A percentile compares a stretch with the other conserved stretches of the same genome.
phyloP scores from a whole-genome alignment of 1,139 yeast species.

The Cylindricascospora bacillispora region DNA sequence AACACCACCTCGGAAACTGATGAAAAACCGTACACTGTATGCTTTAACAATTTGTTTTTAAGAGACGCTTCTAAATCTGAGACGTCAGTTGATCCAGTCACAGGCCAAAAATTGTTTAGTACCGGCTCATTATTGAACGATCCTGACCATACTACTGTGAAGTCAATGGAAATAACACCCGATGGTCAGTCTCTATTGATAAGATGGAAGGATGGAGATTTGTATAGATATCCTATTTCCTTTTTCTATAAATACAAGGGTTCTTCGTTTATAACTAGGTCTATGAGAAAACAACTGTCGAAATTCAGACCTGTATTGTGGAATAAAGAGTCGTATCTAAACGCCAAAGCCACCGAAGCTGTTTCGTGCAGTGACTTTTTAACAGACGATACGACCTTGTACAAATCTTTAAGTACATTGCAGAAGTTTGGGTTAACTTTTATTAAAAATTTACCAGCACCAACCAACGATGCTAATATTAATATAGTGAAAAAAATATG shows the following conservation, averaged over 20 bases:
- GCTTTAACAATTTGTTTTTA: slow-evolving; percentile 44
- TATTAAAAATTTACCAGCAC: slow-evolving; percentile 38
- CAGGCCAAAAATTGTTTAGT: slow-evolving; percentile 55
- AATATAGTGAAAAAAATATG: slow-evolving; percentile 38
- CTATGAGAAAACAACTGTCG: slow-evolving; percentile 23
- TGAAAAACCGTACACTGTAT: slow-evolving; percentile 22
- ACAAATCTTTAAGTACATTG: slow-evolving; percentile 34
- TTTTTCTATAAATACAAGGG: slow-evolving; percentile 35
- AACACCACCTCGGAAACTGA: slow-evolving; percentile 1
- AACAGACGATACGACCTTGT: slow-evolving; percentile 29
- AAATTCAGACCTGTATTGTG: slow-evolving; percentile 31
- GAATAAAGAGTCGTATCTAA: slow-evolving; percentile 28
- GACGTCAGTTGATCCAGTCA: slow-evolving; percentile 39
- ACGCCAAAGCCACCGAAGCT: slow-evolving; percentile 19
- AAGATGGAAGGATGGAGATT: slow-evolving; percentile 45
- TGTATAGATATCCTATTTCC: slow-evolving; percentile 33
- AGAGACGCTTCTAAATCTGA: slow-evolving; percentile 49
- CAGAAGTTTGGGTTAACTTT: slow-evolving; percentile 50
- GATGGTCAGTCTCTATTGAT: slow-evolving; percentile 30
- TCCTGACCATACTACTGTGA: slow-evolving; percentile 26
- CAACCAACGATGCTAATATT: slow-evolving; percentile 6
- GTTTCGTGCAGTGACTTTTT: slow-evolving; percentile 35
- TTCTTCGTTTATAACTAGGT: slow-evolving; percentile 28
- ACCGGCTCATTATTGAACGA: slow-evolving; percentile 35
- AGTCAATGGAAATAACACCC: slow-evolving; percentile 22